phyloP scores from a whole-genome alignment of 148 eudicot genomes.

The Bassia scoparia region DNA sequence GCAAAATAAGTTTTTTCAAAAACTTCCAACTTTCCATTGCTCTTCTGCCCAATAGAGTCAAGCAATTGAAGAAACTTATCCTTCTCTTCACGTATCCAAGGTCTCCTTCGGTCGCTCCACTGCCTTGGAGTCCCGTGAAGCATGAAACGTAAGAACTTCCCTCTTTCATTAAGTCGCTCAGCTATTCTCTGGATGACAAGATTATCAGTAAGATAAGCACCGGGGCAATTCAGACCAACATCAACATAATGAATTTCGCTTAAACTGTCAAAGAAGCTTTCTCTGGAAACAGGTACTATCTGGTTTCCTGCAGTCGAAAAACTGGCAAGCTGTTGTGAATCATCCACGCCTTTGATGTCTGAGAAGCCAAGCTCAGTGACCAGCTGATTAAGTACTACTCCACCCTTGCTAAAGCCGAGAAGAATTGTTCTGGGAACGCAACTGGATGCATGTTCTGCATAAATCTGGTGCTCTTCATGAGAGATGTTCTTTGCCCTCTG shows the following conservation, averaged over 20 bases:
- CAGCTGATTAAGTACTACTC: slow-evolving; percentile 75
- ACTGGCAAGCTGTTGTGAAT: slow-evolving; percentile 10
- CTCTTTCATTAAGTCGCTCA: slow-evolving; percentile 28
- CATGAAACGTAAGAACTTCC: slow-evolving; percentile 39
- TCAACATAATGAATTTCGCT: slow-evolving; percentile 80
- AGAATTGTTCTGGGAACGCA: slow-evolving; percentile 47
- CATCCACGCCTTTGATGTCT: slow-evolving; percentile 19
- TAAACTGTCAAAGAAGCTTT: slow-evolving; percentile 65
- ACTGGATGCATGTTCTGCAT: slow-evolving; percentile 28
- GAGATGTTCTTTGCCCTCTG: slow-evolving; percentile 38
- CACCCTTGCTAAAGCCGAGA: slow-evolving; percentile 92
- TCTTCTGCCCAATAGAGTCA: slow-evolving; percentile 31
- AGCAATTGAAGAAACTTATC: slow-evolving; percentile 52
- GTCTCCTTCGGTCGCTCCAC: slow-evolving; percentile 64
- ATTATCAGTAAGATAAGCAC: slow-evolving; percentile 71
- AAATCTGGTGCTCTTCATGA: slow-evolving; percentile 31
- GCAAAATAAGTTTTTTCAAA: slow-evolving; percentile 66
- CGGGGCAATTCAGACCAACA: slow-evolving; percentile 73
- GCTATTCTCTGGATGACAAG: slow-evolving; percentile 42
- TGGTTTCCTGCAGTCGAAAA: slow-evolving; percentile 20
- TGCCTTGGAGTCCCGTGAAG: slow-evolving; percentile 96
- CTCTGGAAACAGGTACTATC: slow-evolving; percentile 55
- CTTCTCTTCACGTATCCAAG: slow-evolving; percentile 69
- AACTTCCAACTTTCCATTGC: slow-evolving; percentile 48
- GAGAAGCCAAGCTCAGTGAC: slow-evolving; percentile 54